Percentiles rank a stretch among this genome's conserved stretches.
phyloP scores from a whole-genome alignment of 306 rosid species.

The Potentilla sterilis region DNA sequence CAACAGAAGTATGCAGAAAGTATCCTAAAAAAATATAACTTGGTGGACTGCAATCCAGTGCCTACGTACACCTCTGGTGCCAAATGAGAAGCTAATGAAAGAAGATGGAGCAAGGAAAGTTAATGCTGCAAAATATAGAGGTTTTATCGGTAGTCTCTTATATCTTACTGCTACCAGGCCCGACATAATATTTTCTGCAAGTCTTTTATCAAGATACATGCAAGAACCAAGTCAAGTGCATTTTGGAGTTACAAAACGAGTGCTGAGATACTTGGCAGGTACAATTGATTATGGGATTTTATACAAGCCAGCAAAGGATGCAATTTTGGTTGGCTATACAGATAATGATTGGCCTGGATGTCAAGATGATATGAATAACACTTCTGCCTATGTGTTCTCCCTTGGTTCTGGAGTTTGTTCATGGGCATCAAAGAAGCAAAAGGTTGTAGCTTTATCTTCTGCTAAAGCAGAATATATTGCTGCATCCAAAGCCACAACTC shows the following conservation, averaged over 20 bases:
- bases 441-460: background rate
- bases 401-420: background rate
- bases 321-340: background rate
- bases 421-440: background rate
- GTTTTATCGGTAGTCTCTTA: background rate
- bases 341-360: background rate
- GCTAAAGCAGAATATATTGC: background rate
- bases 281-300: background rate
- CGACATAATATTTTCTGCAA: slow-evolving; percentile 4
- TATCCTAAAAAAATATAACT: background rate
- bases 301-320: background rate
- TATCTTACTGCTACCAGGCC: background rate
- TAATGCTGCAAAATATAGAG: background rate
- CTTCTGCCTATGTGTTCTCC: background rate
- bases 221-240: background rate
- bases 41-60: background rate
- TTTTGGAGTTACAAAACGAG: background rate
- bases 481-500: background rate
- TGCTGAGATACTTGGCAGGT: slow-evolving; percentile 8
- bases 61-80: background rate
- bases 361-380: slow-evolving; percentile 3
- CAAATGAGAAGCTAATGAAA: slow-evolving; percentile 5
- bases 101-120: background rate
- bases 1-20: background rate
- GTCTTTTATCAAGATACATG: slow-evolving; percentile 18